These are phyloP conservation scores for Tilletiaria anomala DNA, from an alignment of 1,284 basidiomycete species.

Conservation along the genomic window DNA sequence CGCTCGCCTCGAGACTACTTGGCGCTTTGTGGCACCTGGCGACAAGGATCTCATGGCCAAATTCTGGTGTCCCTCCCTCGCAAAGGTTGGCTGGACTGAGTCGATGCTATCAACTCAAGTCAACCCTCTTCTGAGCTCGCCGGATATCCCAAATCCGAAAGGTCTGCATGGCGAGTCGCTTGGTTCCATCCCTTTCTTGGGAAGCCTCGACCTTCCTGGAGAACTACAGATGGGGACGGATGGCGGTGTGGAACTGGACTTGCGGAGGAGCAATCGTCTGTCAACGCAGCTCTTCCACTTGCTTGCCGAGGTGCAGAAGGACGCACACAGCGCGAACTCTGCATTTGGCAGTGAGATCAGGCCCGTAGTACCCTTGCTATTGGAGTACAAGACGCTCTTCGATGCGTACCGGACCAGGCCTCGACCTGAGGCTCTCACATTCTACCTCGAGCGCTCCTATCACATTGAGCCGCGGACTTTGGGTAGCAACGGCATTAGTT, in stretches of 20 bases:
- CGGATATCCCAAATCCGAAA: background rate
- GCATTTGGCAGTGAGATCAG: too few relatives aligned
- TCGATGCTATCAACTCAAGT: constrained; percentile 2
- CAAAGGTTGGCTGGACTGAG: constrained; percentile 30
- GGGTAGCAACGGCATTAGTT: constrained; percentile 15
- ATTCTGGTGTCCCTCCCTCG: constrained; percentile 24
- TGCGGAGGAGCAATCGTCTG: too few relatives aligned
- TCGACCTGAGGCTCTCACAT: background rate
- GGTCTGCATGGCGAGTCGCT: too few relatives aligned
- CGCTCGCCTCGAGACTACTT: constrained; percentile 24
- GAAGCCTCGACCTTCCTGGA: too few relatives aligned
- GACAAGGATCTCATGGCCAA: constrained; percentile 19
- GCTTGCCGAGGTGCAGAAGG: too few relatives aligned
- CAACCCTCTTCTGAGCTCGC: background rate
- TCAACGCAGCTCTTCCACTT: too few relatives aligned
- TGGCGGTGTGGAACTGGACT: too few relatives aligned
- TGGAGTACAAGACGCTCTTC: background rate
- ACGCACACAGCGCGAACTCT: too few relatives aligned
- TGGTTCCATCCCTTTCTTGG: too few relatives aligned
- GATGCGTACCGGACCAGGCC: background rate
- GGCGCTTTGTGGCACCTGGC: constrained; percentile 25
- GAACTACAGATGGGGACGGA: too few relatives aligned
- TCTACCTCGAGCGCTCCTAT: constrained; percentile 15
- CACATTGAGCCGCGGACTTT: constrained; percentile 19
- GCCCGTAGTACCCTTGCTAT: background rate